Conservation (phyloP, 164 flowering plant genomes). For the Malania oleifera region DNA sequence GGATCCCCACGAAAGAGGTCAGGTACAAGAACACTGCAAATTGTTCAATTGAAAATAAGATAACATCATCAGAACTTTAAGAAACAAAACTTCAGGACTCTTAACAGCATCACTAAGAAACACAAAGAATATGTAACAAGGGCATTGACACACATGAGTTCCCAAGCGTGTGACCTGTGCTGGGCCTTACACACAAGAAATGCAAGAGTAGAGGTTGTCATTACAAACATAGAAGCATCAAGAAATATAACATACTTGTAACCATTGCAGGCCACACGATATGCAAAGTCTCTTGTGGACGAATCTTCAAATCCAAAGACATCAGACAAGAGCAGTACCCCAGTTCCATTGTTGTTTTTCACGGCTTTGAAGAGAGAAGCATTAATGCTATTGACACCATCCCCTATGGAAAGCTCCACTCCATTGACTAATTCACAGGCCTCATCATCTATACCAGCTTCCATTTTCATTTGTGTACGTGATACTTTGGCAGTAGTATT, state of each 20-base stretch:
- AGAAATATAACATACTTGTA: conserved; percentile 59
- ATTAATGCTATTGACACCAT: conserved; percentile 38
- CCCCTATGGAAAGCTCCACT: conserved; percentile 64
- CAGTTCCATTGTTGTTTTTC: conserved; percentile 82
- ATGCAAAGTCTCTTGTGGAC: conserved; percentile 79
- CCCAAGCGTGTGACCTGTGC: no score
- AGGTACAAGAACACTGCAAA: conserved; percentile 82
- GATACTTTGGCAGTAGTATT: conserved; percentile 19
- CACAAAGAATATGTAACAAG: no score
- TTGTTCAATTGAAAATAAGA: not conserved
- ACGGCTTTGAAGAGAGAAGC: conserved; percentile 77
- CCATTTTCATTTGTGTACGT: conserved; percentile 41
- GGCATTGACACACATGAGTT: no score
- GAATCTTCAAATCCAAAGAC: conserved; percentile 75
- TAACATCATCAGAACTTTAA: not conserved
- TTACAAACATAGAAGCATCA: not conserved
- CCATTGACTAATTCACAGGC: conserved; percentile 85
- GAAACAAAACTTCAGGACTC: no score
- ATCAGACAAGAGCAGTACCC: conserved; percentile 75
- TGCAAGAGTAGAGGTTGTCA: no score
- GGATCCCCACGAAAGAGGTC: conserved; percentile 80
- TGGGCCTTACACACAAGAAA: no score
- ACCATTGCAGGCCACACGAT: conserved; percentile 90
- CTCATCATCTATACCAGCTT: conserved; percentile 50
- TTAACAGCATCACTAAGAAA: no score